Evolutionary conservation across 495 filamentous ascomycete species (phyloP), one percentile per base, ranked within the genome.

Genomic region (Amphirosellinia nigrospora): DNA sequence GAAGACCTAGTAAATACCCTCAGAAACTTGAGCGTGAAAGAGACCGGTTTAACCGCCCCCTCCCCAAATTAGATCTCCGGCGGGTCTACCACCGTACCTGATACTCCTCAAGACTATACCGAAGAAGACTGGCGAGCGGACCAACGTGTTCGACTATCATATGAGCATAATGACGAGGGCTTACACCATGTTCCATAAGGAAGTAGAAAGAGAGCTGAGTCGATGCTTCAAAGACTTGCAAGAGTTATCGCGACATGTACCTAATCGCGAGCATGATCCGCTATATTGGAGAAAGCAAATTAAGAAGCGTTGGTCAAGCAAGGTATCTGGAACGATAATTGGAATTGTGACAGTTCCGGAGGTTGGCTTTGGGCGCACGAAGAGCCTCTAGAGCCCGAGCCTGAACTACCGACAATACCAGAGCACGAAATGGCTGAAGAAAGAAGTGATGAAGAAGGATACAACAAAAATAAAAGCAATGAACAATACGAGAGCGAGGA

Each of bases 301-400:
- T 16, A 68, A 70, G 53, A 69, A 69, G 48, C 65, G 66, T 16
- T 79, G 76, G 75, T 73, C 0, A 71, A 76, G 72, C 76, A 78
- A 43, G 72, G 72, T n/a, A 78, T 78, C 30, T 79, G 76, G 76
- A 72, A 72, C 26, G 41, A 73, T 1, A 66, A 48, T 1, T 39
- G 45, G 67, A 19, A 8, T 13, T 1, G 2, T 26, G 53, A 30
- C 7, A 38, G 43, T 4, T 13, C 26, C 53, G 62, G 70, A 61
- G 15, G n/a, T n/a, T n/a, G n/a, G n/a, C n/a, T n/a, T n/a, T 71
- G 71, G 61, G 69, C 71, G 26, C 72, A 73, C 19, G 64, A 73
- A 36, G 32, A 65, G 3, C 60, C 66, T 8, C 30, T 66, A n/a
- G 28, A 52, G 43, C n/a, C 21, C 38, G 19, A 8, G 3, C 4